Conservation (phyloP, 1,284 basidiomycete genomes). For the Tetrapyrgos nigripes region DNA sequence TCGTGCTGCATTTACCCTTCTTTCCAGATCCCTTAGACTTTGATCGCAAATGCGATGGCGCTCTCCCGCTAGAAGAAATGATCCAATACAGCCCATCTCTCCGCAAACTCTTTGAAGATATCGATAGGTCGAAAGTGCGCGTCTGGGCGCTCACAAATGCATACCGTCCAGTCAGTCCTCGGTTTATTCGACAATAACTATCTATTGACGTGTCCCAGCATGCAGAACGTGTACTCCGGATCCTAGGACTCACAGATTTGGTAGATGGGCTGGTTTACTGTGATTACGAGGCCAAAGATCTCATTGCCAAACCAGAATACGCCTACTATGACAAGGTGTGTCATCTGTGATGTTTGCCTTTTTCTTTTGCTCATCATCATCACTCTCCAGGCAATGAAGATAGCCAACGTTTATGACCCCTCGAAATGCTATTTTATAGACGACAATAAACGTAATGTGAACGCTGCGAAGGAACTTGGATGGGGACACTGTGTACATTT, state of each 20-base stretch:
- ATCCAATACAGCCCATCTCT: conserved; percentile 71
- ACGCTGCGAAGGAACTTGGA: conserved; percentile 65
- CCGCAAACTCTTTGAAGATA: conserved; percentile 75
- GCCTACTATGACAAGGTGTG: conserved; percentile 69
- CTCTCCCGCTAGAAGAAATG: conserved; percentile 83
- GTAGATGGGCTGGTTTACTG: conserved; percentile 86
- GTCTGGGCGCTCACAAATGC: conserved; percentile 88
- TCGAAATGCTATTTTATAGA: conserved; percentile 79
- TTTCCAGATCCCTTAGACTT: conserved; percentile 83
- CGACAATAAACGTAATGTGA: conserved; percentile 73
- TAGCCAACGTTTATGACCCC: conserved; percentile 64
- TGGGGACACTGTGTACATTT: conserved; percentile 81
- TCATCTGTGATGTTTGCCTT: background rate
- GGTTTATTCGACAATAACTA: background rate
- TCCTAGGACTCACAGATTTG: conserved; percentile 76
- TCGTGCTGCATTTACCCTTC: conserved; percentile 1
- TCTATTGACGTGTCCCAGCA: conserved; percentile 55
- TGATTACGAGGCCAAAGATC: conserved; percentile 74
- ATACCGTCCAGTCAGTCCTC: conserved; percentile 64
- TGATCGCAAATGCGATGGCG: conserved; percentile 84
- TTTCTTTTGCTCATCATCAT: conserved; percentile 10
- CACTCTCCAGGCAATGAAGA: conserved; percentile 61
- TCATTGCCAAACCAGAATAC: conserved; percentile 85
- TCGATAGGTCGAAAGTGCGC: conserved; percentile 79
- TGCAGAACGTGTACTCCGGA: conserved; percentile 79